Conservation (phyloP, 2,329 filamentous ascomycete species). For the Penicillium concentricum region DNA sequence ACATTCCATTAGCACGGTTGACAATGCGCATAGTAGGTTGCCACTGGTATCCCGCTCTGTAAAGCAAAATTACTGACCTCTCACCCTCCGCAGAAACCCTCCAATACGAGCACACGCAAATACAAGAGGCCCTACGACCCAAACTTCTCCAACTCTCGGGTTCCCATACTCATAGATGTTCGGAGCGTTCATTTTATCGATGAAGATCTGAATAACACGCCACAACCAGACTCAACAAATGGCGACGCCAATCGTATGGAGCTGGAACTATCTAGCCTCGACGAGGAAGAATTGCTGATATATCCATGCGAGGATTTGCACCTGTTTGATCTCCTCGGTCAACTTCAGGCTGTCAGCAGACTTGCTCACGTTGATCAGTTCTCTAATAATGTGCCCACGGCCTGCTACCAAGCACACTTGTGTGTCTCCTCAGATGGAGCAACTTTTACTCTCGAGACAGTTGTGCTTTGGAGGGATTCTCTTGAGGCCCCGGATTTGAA, state of each 20-base stretch:
- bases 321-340: constrained; percentile 20
- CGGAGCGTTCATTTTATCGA: not conserved
- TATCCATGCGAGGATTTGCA: constrained; percentile 16
- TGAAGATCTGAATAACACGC: not conserved
- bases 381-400: constrained; percentile 20
- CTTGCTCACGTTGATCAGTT: constrained; percentile 29
- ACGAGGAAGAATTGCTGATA: constrained; percentile 19
- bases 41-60: not conserved
- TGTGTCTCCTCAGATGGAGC: constrained; percentile 13
- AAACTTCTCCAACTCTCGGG: not conserved
- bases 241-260: constrained; percentile 21
- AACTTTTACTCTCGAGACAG: constrained; percentile 30
- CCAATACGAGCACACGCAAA: not conserved
- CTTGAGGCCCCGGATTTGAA: constrained; percentile 25
- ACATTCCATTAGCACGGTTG: constrained; percentile 35
- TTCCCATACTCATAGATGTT: constrained; percentile 25
- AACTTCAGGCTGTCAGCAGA: constrained; percentile 23
- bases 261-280: constrained; percentile 15
- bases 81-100: constrained; percentile 21
- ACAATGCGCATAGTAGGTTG: constrained; percentile 32
- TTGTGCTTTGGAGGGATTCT: constrained; percentile 38
- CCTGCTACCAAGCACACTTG: constrained; percentile 35
- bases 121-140: not conserved
- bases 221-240: not conserved
- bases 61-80: constrained; percentile 5